phyloP scores from a whole-genome alignment of 371 early-diverging fungal genomes.

The Saksenaea vasiformis region DNA sequence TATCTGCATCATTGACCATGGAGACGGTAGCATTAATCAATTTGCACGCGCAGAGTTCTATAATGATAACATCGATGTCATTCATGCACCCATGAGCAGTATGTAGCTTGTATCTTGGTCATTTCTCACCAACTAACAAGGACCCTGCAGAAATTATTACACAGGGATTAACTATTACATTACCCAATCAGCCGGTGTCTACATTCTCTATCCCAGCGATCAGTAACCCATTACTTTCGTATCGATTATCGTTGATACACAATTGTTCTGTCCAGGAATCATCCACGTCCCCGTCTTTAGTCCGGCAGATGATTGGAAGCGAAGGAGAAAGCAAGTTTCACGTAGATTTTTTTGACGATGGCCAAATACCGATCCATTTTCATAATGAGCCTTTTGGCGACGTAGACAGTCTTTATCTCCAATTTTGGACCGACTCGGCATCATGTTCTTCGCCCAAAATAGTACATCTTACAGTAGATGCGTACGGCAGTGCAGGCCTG shows the following conservation, averaged over 20 bases:
- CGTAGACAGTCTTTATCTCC: conserved; percentile 49
- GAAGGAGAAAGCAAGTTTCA: conserved; percentile 46
- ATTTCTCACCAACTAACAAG: neutral
- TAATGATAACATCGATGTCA: conserved; percentile 9
- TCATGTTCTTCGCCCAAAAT: conserved; percentile 26
- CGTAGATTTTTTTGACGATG: neutral
- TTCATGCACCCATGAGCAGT: neutral
- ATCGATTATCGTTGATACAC: conserved; percentile 26
- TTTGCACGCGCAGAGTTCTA: conserved; percentile 40
- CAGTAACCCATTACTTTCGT: conserved; percentile 44
- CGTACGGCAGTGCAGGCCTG: conserved; percentile 67
- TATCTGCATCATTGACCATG: conserved; percentile 29
- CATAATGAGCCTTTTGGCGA: conserved; percentile 23
- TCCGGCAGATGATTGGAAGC: conserved; percentile 56
- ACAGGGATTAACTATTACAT: conserved; percentile 9
- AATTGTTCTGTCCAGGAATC: neutral
- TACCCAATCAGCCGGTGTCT: conserved; percentile 21
- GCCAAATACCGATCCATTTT: conserved; percentile 25
- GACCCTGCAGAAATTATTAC: neutral
- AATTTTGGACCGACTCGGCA: conserved; percentile 55
- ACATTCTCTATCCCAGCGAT: conserved; percentile 40
- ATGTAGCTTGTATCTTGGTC: neutral
- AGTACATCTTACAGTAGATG: conserved; percentile 53
- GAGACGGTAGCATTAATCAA: conserved; percentile 18
- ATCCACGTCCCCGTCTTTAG: conserved; percentile 30